Conservation (phyloP, 148 eudicot genomes). For the Amaranthus cruentus region DNA sequence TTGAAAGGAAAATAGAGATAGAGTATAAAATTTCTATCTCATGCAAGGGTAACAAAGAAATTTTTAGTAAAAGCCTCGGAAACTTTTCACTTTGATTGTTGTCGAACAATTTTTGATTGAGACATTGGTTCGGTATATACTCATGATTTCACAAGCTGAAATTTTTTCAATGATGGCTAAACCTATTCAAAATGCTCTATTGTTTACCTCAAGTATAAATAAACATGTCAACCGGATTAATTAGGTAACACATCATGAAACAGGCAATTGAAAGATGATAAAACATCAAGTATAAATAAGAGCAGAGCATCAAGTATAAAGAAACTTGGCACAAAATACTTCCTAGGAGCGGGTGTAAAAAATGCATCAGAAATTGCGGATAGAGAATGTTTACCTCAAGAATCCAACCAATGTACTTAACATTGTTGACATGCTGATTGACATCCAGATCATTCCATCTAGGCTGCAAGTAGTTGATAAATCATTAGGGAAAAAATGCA, state of each 20-base stretch:
- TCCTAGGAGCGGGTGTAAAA: not conserved
- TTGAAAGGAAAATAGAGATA: too few species aligned
- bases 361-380: not conserved
- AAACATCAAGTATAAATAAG: not conserved
- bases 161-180: not conserved
- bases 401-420: constrained; percentile 93
- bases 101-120: not conserved
- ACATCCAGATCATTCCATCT: constrained; percentile 95
- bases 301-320: not conserved
- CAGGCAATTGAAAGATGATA: not conserved
- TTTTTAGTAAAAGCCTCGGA: not conserved
- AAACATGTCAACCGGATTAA: not conserved
- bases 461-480: constrained; percentile 47
- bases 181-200: not conserved
- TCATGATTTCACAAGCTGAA: not conserved
- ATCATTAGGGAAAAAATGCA: constrained; percentile 1
- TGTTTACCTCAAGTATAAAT: not conserved
- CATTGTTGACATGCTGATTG: constrained; percentile 97
- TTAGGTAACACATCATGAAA: not conserved
- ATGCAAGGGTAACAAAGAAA: too few species aligned
- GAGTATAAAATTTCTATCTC: too few species aligned
- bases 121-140: not conserved
- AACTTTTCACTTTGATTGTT: not conserved
- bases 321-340: not conserved
- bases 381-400: constrained; percentile 66